Base-by-base conservation (phyloP, 257 asterid genomes). In the Ehretia macrophylla region DNA sequence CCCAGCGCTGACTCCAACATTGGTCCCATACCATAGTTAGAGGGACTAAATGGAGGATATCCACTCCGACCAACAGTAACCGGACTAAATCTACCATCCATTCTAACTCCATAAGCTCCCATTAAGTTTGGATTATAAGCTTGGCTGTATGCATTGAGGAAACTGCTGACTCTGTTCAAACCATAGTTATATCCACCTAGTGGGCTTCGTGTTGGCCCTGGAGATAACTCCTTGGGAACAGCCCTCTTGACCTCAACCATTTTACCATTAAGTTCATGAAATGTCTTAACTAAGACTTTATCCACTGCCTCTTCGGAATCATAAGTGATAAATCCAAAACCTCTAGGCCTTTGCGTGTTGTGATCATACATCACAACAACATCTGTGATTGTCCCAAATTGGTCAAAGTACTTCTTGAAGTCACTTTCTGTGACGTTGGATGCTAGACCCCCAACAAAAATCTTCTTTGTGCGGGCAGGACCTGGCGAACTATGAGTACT, bases 281-380 rank as follows among this genome's bases (percentile, higher is more conserved):
- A 88, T 51, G 81, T 79, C 76, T 85, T 88, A 70, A 67, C 68
- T 44, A 88, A 73, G 59, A 85, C 96, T 66, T 71, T 80, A 42
- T 84, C 94, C 50, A 87, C 95, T n/a, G 90, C 90, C 46, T 87
- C 95, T 80, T 83, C 96, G 16, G 80, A 79, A 53, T 87, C 91
- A 12, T 77, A 89, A 21, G 97, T 86, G 69, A 89, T 79, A 48
- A 89, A 89, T 37, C 97, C 97, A 56, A 89, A 89, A 65, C 97
- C 96, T 83, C 97, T 83, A 54, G 97, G 96, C 77, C 97, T 81
- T 66, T 87, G 94, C 14, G 97, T 90, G 51, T 85, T 90, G 63
- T 87, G 97, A 66, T 90, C 96, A 66, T 87, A 90, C 97, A 90
- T 87, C 67, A 90, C 97, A 27, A 90, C 95, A 17, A 83, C 97